Percentiles rank a stretch among this genome's conserved stretches.
Conservation (phyloP, 2,329 filamentous ascomycete genomes). For the Arthrobotrys musiformis region DNA sequence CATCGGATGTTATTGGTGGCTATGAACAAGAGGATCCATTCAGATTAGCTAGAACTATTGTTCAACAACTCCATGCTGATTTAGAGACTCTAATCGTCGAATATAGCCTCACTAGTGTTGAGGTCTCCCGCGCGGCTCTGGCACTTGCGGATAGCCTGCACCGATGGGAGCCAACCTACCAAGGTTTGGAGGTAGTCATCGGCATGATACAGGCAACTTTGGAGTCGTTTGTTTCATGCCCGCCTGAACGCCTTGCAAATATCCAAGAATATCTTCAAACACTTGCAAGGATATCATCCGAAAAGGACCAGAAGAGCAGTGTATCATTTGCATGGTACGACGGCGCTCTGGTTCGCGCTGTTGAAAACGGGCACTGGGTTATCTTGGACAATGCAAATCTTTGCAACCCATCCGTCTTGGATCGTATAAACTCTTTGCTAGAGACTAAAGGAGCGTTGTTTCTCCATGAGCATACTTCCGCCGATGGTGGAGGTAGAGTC, state of each 20-base stretch:
- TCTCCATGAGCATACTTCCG: constrained; percentile 90
- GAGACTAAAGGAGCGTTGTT: constrained; percentile 88
- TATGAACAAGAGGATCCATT: constrained; percentile 93
- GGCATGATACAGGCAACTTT: neutral
- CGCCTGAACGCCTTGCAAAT: neutral
- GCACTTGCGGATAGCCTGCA: constrained; percentile 19
- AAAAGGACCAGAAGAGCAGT: constrained; percentile 25
- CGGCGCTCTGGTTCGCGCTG: constrained; percentile 86
- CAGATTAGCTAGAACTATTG: constrained; percentile 74
- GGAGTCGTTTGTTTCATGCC: neutral
- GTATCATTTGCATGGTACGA: constrained; percentile 97
- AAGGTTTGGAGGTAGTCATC: neutral
- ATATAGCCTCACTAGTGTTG: neutral
- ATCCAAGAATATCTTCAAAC: constrained; percentile 15
- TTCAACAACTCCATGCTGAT: constrained; percentile 66
- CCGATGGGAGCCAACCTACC: constrained; percentile 37
- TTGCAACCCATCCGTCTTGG: constrained; percentile 92
- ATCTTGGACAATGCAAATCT: constrained; percentile 97
- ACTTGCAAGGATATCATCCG: neutral
- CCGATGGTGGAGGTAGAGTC: constrained; percentile 81
- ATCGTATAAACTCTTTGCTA: constrained; percentile 91
- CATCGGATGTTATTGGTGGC: constrained; percentile 95
- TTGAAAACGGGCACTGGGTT: constrained; percentile 88
- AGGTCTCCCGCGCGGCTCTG: neutral
- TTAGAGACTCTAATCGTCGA: constrained; percentile 32